Evolutionary conservation across 345 rosid genomes (phyloP), one percentile per base, ranked within the genome.

Genomic region (Acer negundo): DNA sequence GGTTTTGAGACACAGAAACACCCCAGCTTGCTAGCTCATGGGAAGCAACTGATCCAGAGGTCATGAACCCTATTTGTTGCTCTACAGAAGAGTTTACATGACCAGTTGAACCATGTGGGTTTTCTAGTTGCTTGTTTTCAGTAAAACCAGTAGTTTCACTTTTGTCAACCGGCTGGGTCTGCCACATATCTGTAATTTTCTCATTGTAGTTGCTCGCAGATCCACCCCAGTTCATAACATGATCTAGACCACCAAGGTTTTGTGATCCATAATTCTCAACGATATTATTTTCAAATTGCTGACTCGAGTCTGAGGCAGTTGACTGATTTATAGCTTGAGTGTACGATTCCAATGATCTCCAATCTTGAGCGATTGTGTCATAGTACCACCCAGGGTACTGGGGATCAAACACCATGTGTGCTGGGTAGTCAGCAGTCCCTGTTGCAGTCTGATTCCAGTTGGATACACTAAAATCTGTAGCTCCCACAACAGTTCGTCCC

Each of bases 321-420:
- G 79, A 70, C 51, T 64, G 46, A 74, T 26, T 24, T 2, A 44
- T 47, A 49, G 79, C 64, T 71, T 80, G 49, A 17, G 75, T 70
- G 70, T 75, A 80, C 64, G 83, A 76, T 51, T 85, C 86, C 64
- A 80, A 51, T 28, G 82, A 61, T 65, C 62, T 73, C 88, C 88
- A 85, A 58, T 83, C 84, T 74, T 81, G 78, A 6, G 56, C 61
- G 70, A 76, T 70, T 35, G 77, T 80, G 31, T 85, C 88, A 64
- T 80, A 83, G 72, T 85, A 85, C 86, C 88, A 85, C 26, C 86
- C 86, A 76, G 88, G 88, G 49, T 80, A 85, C 24, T 78, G 86
- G 8, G 83, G 86, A 63, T 85, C 86, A 80, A 85, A 85, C 59
- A 69, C 31, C 83, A 85, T 82, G 42, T 82, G 85, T 59, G 78